Evolutionary conservation across 2,329 filamentous ascomycete species (phyloP), one percentile per base, ranked within the genome.

Genomic region (Colletotrichum sp.): DNA sequence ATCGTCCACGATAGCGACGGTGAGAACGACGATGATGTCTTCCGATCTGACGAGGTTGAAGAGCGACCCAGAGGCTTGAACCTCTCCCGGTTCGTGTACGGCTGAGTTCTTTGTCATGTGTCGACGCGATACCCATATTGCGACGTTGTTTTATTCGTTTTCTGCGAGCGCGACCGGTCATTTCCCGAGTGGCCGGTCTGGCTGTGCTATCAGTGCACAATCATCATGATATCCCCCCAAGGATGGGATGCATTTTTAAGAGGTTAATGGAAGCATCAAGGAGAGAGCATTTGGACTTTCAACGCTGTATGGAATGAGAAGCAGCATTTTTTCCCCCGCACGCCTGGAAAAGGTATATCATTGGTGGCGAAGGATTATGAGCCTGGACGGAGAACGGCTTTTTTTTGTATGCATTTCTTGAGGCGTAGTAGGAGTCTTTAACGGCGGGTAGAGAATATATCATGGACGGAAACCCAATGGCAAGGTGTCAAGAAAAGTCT

Each of bases 1-100:
- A 87, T 92, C 76, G 82, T 89, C 16, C 87, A 88, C 30, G 89
- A 89, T 80, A 90, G 89, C 76, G 88, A 89, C 74, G 87, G 79
- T 22, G 88, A 89, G 71, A 84, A 85, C 22, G 87, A 88, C 15
- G 76, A 78, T 8, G 86, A 87, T 39, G 48, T 76, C 28, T 32
- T 27, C 59, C 78, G 81, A 27, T 80, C 83, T 12, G 70, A 77
- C 13, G 69, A 63, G 7, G 36, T 27, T 32, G 77, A 75, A 3
- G 82, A 82, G 9, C 79, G 79, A 2, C 78, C 82, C 8, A 86
- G 84, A 55, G 27, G 60, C 12, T 80, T 91, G 28, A 83, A 91
- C 74, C 82, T 91, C 65, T 88, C 89, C 8, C 86, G 84, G 34
- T 91, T 90, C 80, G 79, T 87, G 73, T 91, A 83, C 66, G 63